Evolutionary conservation across 2,329 filamentous ascomycete species (phyloP).

Genomic region (Tolypocladium ovalisporum): DNA sequence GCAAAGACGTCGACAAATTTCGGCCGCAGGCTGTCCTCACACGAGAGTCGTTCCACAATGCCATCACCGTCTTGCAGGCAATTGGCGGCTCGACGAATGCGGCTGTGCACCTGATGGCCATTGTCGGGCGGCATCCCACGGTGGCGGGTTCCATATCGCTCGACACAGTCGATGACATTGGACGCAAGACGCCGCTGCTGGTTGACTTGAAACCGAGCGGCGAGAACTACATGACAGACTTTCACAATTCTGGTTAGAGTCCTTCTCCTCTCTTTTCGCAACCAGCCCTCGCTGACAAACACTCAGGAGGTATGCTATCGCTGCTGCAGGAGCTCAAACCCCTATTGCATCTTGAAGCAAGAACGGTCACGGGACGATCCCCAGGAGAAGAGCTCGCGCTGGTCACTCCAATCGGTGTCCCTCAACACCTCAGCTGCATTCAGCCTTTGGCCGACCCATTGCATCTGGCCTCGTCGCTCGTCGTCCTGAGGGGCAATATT

Average conservation of each 20-base stretch:
- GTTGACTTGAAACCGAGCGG: slow-evolving; percentile 81
- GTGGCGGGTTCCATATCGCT: slow-evolving; percentile 56
- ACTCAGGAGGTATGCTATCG: slow-evolving; percentile 64
- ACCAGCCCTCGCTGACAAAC: background rate
- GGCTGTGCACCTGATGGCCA: slow-evolving; percentile 77
- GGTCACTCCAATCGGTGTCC: slow-evolving; percentile 47
- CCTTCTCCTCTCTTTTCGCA: background rate
- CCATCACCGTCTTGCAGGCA: slow-evolving; percentile 76
- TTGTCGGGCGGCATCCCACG: slow-evolving; percentile 60
- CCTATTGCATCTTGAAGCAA: slow-evolving; percentile 64
- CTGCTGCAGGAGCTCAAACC: slow-evolving; percentile 70
- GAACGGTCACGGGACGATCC: slow-evolving; percentile 76
- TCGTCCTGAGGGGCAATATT: slow-evolving; percentile 74
- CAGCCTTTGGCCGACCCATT: slow-evolving; percentile 54
- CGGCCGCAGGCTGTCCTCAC: slow-evolving; percentile 61
- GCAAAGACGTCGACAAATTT: slow-evolving; percentile 58
- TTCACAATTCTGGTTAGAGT: slow-evolving; percentile 55
- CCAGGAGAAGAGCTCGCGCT: slow-evolving; percentile 67
- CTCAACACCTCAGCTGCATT: slow-evolving; percentile 37
- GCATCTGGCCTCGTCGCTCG: slow-evolving; percentile 67
- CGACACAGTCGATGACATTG: slow-evolving; percentile 69
- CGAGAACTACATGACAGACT: slow-evolving; percentile 79
- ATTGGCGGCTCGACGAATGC: slow-evolving; percentile 80
- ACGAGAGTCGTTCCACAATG: slow-evolving; percentile 70
- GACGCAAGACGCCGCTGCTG: slow-evolving; percentile 66